A percentile compares a stretch with the other conserved stretches of the same genome.
Conservation (phyloP, 2,329 filamentous ascomycete species). For the Neobulgaria alba region DNA sequence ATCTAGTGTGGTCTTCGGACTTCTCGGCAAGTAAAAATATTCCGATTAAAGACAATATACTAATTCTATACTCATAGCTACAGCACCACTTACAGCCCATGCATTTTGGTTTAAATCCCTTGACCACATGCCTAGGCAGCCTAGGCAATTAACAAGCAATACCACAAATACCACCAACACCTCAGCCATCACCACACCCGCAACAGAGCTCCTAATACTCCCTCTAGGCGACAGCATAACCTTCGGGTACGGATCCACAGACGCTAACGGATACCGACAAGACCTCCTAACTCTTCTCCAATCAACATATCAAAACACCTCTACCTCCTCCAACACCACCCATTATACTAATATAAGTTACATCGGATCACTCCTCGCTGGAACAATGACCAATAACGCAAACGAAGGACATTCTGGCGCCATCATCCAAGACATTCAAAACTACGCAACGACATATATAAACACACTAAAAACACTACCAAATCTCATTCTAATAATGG, state of each 20-base stretch:
- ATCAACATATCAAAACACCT: neutral
- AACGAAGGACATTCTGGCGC: constrained; percentile 30
- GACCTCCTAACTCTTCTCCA: constrained; percentile 22
- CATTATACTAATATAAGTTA: constrained; percentile 20
- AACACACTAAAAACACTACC: constrained; percentile 18
- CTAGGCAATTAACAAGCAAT: no score
- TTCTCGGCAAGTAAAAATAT: no score
- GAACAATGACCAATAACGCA: constrained; percentile 28
- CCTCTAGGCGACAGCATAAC: constrained; percentile 28
- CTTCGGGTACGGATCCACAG: constrained; percentile 25
- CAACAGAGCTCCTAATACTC: neutral
- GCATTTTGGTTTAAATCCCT: no score
- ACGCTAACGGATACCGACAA: constrained; percentile 34
- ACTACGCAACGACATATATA: constrained; percentile 6
- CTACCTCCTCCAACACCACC: neutral
- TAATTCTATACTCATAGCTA: no score
- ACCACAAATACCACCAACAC: no score
- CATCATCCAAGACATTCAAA: constrained; percentile 26
- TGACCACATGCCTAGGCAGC: no score
- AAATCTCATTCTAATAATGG: constrained; percentile 29
- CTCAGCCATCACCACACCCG: neutral
- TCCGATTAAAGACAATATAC: no score
- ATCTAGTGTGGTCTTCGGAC: no score
- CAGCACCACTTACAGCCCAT: no score
- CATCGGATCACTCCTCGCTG: constrained; percentile 27